Base-by-base conservation (phyloP, 352 stramenopile species). In the Globisporangium uncinulatum region DNA sequence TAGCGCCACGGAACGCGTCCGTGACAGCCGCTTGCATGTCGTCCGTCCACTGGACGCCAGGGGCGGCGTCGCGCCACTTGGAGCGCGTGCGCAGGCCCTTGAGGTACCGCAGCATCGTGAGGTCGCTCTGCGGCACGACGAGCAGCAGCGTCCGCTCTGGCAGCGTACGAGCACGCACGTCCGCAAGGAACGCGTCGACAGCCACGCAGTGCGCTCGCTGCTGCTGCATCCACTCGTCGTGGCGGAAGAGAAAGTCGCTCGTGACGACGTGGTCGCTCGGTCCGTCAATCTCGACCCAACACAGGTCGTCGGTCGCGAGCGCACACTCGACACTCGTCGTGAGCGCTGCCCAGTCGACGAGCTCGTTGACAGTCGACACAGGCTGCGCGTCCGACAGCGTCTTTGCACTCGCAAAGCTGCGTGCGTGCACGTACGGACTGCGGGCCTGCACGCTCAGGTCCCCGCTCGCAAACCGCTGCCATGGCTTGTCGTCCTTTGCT, bases 231-330 rank as follows among this genome's bases (percentile, higher is more conserved):
- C 82, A 94, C 17, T 63, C 49, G 15, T 81, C 74, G 51, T 89
- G 79, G 19, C 74, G 69, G 17, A 63, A 67, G 11, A 92, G 65
- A 36, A 92, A 94, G 49, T 87, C 67, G 36, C 79, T 77, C 34
- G 69, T 70, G 29, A 66, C 47, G 8, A 62, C 49, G 39, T 65
- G 56, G 17, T 62, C 64, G 29, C 63, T 79, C 11, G 71, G 58
- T 24, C 76, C 69, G 52, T 90, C 77, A 34, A 92, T 74, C 59
- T 94, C 82, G 3, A 92, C 42, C 84, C 84, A 94, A 44, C 76
- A 86, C 2, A 94, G 49, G 51, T 87, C 78, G 19, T 86, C 69
- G 1, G 55, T 10, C 21, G 5, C 32, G 13, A 82, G 41, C 3
- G 61, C 59, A 5, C 57, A n/a, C 17, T 71, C 49, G 19, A 90